Conservation (phyloP, 2,329 filamentous ascomycete genomes). For the Nemania sp. region DNA sequence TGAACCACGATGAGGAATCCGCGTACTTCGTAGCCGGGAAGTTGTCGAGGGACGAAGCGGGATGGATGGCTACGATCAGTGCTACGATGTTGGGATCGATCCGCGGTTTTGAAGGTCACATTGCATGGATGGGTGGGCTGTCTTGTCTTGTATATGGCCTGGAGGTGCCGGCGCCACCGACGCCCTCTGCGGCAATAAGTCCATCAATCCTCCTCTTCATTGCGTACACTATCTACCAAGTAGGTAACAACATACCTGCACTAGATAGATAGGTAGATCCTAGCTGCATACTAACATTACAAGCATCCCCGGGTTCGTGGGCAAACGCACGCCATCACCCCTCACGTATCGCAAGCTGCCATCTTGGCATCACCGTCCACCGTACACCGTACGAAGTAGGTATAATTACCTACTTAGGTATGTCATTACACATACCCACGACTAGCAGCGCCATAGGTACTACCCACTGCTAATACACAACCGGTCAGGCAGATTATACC, state of each 20-base stretch:
- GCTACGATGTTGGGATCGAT: not conserved
- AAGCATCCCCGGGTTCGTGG: not conserved
- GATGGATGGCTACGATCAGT: too few species aligned
- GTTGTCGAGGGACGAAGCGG: not conserved
- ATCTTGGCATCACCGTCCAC: too few species aligned
- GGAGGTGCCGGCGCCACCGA: not conserved
- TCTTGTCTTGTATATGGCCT: not conserved
- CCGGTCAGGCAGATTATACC: too few species aligned
- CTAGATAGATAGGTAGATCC: not conserved
- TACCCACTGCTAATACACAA: too few species aligned
- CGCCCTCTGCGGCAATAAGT: conserved; percentile 1
- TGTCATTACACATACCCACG: too few species aligned
- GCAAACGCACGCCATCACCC: too few species aligned
- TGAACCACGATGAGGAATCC: not conserved
- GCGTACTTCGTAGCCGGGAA: not conserved
- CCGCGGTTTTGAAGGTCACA: not conserved
- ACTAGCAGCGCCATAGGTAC: too few species aligned
- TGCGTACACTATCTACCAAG: too few species aligned
- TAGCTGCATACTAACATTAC: conserved; percentile 6
- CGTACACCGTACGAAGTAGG: too few species aligned
- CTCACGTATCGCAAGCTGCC: not conserved
- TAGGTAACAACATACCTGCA: not conserved
- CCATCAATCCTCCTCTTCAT: not conserved
- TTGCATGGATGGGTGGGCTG: not conserved
- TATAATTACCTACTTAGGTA: too few species aligned